Evolutionary conservation across 495 filamentous ascomycete genomes (phyloP).

Genomic region (Podospora pseudopauciseta): DNA sequence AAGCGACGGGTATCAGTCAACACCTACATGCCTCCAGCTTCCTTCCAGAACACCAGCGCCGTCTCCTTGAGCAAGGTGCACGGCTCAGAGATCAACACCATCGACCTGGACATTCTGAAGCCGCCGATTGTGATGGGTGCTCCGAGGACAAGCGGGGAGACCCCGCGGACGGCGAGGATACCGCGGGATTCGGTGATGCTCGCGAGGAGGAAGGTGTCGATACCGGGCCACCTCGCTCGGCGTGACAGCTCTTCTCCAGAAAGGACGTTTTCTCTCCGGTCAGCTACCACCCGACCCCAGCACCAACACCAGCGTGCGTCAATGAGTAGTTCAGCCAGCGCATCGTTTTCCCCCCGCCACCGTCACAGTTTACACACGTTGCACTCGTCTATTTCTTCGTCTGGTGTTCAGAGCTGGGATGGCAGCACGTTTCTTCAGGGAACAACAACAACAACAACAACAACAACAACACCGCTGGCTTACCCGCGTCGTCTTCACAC

Average conservation of each 20-base stretch:
- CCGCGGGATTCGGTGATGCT: conserved; percentile 25
- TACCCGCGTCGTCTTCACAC: conserved; percentile 16
- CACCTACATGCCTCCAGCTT: conserved; percentile 18
- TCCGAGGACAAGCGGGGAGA: conserved; percentile 11
- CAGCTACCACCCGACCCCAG: conserved; percentile 12
- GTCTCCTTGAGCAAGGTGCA: not conserved
- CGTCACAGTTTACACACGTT: conserved; percentile 31
- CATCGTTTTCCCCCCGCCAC: conserved; percentile 18
- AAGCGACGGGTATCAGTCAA: conserved; percentile 24
- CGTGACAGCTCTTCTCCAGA: conserved; percentile 15
- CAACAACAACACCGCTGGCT: conserved; percentile 5
- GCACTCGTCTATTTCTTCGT: conserved; percentile 26
- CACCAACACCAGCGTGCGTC: conserved; percentile 15
- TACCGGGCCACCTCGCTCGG: not conserved
- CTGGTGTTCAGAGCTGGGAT: conserved; percentile 18
- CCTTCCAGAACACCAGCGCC: not conserved
- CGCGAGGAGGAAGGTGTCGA: conserved; percentile 13
- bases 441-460: not conserved
- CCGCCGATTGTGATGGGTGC: conserved; percentile 7
- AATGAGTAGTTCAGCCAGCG: not conserved
- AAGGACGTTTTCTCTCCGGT: conserved; percentile 16
- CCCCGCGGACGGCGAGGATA: conserved; percentile 4
- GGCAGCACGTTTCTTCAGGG: conserved; percentile 1
- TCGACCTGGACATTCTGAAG: not conserved
- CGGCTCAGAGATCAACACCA: not conserved